Conservation (phyloP, 1,284 basidiomycete genomes). For the Cystobasidiaceae sp. region DNA sequence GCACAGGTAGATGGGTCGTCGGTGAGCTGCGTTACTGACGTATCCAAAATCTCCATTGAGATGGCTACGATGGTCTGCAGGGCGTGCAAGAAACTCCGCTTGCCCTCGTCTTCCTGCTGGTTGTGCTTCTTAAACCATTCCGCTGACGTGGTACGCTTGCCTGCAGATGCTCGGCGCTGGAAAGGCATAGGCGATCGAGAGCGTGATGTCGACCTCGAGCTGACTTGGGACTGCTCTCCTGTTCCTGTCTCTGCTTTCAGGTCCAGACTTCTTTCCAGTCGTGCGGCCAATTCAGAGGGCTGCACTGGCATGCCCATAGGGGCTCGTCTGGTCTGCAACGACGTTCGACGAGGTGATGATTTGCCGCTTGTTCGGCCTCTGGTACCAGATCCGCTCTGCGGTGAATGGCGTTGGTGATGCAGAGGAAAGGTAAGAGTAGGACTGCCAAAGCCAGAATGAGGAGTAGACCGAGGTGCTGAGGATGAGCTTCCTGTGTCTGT, state of each 20-base stretch:
- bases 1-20: constrained; percentile 78
- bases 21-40: constrained; percentile 77
- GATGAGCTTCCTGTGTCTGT: constrained; percentile 14
- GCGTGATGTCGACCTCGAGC: constrained; percentile 90
- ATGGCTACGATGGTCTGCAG: constrained; percentile 89
- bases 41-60: constrained; percentile 91
- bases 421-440: not conserved
- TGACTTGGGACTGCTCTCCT: constrained; percentile 51
- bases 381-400: not conserved
- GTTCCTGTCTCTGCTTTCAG: constrained; percentile 47
- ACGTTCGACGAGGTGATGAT: constrained; percentile 32
- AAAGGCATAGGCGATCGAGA: constrained; percentile 84
- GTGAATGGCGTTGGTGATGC: not conserved
- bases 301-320: not conserved
- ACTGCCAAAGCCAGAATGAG: constrained; percentile 12
- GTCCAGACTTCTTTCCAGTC: constrained; percentile 59
- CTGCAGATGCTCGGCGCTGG: constrained; percentile 6
- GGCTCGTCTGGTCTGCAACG: constrained; percentile 23
- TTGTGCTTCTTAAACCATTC: constrained; percentile 25
- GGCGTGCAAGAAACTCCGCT: constrained; percentile 73
- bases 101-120: constrained; percentile 12
- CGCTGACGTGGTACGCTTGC: constrained; percentile 16
- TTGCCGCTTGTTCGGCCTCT: constrained; percentile 9
- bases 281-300: constrained; percentile 32
- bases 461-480: not conserved